These are phyloP conservation scores for Phytopythium mirpurense DNA, from an alignment of 352 stramenopile species.

Conservation along the genomic window DNA sequence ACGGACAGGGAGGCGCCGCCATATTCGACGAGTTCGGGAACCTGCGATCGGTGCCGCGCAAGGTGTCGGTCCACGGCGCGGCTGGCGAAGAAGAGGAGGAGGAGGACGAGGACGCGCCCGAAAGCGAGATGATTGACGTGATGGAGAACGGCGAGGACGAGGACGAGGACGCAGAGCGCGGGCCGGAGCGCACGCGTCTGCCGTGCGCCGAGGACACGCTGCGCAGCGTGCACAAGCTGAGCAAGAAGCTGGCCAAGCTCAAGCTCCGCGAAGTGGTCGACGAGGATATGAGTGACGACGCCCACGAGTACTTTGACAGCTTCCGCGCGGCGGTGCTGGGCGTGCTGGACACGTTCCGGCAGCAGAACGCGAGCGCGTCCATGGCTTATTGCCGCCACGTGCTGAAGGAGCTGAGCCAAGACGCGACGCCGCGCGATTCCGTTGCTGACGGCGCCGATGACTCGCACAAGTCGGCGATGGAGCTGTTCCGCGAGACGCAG, in stretches of 20 bases:
- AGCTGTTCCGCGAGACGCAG: constrained; percentile 68
- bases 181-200: constrained; percentile 52
- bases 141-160: constrained; percentile 39
- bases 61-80: constrained; percentile 10
- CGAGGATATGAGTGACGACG: constrained; percentile 55
- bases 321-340: constrained; percentile 46
- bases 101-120: constrained; percentile 30
- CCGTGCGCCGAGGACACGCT: constrained; percentile 58
- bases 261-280: constrained; percentile 67
- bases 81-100: constrained; percentile 13
- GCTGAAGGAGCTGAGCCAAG: constrained; percentile 33
- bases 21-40: constrained; percentile 83
- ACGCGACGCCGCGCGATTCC: constrained; percentile 16
- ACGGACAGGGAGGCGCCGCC: constrained; percentile 44
- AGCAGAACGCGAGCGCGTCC: constrained; percentile 77
- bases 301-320: constrained; percentile 57
- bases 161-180: constrained; percentile 14
- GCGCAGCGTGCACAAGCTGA: constrained; percentile 54
- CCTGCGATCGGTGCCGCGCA: constrained; percentile 35
- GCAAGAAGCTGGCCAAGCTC: constrained; percentile 71
- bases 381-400: constrained; percentile 80
- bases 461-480: constrained; percentile 62
- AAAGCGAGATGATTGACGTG: constrained; percentile 69
- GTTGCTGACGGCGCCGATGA: constrained; percentile 7
- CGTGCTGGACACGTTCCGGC: constrained; percentile 48